Evolutionary conservation across 2,329 filamentous ascomycete species (phyloP).

Genomic region (Aspergillus pseudotamarii): DNA sequence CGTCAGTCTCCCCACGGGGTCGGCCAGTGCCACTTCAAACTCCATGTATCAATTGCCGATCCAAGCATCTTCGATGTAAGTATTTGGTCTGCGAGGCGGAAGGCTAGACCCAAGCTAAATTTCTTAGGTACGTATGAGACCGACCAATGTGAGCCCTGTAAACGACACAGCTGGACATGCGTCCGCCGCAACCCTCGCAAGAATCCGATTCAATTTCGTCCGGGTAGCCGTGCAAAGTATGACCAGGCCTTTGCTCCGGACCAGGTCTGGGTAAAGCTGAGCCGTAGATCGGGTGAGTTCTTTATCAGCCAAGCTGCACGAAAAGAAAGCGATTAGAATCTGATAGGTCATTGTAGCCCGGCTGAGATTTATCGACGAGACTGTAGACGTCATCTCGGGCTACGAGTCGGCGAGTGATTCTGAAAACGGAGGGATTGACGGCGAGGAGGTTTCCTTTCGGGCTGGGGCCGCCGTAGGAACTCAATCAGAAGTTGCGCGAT

Average conservation of each 20-base stretch:
- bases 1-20: not conserved
- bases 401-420: not conserved
- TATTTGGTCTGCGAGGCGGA: not conserved
- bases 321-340: not conserved
- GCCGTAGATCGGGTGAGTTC: constrained; percentile 2
- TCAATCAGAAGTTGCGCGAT: not conserved
- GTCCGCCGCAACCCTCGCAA: not conserved
- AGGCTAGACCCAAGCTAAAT: not conserved
- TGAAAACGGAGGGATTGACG: constrained; percentile 22
- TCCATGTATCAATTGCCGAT: constrained; percentile 1
- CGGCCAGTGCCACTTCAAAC: not conserved
- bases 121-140: not conserved
- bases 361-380: constrained; percentile 9
- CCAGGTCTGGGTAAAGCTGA: not conserved
- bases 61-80: not conserved
- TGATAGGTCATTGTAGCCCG: not conserved
- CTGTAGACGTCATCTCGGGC: constrained; percentile 23
- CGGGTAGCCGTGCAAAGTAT: constrained; percentile 1
- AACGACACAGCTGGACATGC: not conserved
- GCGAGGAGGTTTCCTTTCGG: constrained; percentile 4
- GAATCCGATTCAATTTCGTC: not conserved
- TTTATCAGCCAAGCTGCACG: not conserved
- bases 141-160: not conserved
- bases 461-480: not conserved
- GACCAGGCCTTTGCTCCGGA: constrained; percentile 1